Evolutionary conservation across 2,329 filamentous ascomycete species (phyloP).

Genomic region (Trichoderma koningiopsis): DNA sequence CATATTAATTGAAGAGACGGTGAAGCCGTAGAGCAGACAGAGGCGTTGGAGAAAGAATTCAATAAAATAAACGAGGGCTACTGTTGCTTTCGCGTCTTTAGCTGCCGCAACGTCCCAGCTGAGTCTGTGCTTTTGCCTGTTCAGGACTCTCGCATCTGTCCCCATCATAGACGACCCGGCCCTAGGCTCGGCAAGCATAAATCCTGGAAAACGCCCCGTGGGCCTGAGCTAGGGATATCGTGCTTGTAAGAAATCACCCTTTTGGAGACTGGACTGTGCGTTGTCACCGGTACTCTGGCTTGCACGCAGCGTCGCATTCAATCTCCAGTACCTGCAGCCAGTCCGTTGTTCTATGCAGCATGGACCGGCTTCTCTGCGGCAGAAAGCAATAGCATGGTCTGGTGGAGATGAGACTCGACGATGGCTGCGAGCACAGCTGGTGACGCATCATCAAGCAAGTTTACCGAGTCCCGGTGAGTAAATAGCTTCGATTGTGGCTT

Average conservation of each 20-base stretch:
- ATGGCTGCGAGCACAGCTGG: not conserved
- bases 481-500: not conserved
- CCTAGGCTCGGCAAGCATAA: not conserved
- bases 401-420: not conserved
- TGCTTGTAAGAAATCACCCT: not conserved
- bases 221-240: not conserved
- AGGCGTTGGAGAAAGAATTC: rapidly evolving
- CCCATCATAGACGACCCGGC: not conserved
- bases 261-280: not conserved
- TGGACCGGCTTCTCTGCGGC: not conserved
- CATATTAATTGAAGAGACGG: not conserved
- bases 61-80: not conserved
- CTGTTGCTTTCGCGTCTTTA: not conserved
- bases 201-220: not conserved
- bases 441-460: not conserved
- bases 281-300: not conserved
- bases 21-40: not conserved
- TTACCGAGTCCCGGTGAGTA: too few relatives aligned
- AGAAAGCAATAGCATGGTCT: not conserved
- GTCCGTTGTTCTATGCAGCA: not conserved
- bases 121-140: not conserved
- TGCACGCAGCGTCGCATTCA: not conserved
- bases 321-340: not conserved
- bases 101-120: not conserved
- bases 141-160: not conserved